A percentile compares a stretch with the other conserved stretches of the same genome.
These are phyloP conservation scores for Mollisia scopiformis DNA, from an alignment of 2,329 filamentous ascomycete species.

Conservation along the genomic window DNA sequence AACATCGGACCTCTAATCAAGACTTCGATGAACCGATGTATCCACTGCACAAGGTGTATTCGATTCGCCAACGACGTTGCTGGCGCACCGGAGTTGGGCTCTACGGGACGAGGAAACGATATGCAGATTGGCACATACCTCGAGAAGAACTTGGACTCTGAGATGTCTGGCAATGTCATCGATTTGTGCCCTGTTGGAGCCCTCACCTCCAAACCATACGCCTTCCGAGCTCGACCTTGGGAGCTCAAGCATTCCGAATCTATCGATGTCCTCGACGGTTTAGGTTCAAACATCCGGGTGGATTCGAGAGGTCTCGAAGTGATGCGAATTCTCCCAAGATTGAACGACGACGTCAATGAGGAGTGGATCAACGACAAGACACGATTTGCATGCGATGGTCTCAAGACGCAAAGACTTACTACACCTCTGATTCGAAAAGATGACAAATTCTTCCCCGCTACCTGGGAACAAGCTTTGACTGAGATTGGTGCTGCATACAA, in stretches of 20 bases:
- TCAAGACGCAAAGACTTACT: constrained; percentile 94
- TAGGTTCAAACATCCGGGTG: constrained; percentile 93
- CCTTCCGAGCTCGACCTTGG: constrained; percentile 96
- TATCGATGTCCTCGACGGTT: constrained; percentile 88
- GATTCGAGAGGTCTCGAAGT: constrained; percentile 94
- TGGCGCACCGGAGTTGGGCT: constrained; percentile 92
- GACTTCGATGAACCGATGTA: constrained; percentile 99
- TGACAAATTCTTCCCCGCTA: constrained; percentile 87
- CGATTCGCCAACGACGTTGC: constrained; percentile 98
- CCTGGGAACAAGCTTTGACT: constrained; percentile 93
- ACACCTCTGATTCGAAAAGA: constrained; percentile 88
- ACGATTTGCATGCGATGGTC: constrained; percentile 92
- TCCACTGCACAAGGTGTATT: constrained; percentile 97
- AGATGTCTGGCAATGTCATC: constrained; percentile 96
- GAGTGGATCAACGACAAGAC: constrained; percentile 99
- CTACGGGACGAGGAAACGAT: constrained; percentile 92
- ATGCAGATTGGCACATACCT: constrained; percentile 98
- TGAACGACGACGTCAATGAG: constrained; percentile 98
- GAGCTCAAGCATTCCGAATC: constrained; percentile 96
- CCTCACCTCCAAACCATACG: constrained; percentile 95
- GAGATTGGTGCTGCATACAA: constrained; percentile 84
- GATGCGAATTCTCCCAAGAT: constrained; percentile 88
- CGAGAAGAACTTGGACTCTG: constrained; percentile 89
- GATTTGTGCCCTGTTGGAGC: constrained; percentile 98
- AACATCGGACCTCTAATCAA: constrained; percentile 98